Percentiles rank a stretch among this genome's conserved stretches.
These are phyloP conservation scores for Paraphoma sp. DNA, from an alignment of 2,329 filamentous ascomycete genomes.

Conservation along the genomic window DNA sequence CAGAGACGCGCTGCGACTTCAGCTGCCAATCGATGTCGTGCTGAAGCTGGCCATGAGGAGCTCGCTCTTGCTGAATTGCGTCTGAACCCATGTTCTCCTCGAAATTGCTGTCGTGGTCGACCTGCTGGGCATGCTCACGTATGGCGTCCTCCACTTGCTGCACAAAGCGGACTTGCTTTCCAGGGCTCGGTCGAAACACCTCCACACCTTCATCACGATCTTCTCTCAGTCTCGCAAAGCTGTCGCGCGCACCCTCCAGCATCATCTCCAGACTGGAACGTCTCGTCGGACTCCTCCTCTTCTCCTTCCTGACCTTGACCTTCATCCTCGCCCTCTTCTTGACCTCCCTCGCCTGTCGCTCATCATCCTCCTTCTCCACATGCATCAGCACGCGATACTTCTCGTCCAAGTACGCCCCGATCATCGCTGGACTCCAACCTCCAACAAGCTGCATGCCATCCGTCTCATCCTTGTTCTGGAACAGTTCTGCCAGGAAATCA, in stretches of 20 bases:
- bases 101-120: neutral
- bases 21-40: slow-evolving; percentile 23
- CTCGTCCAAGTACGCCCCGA: slow-evolving; percentile 31
- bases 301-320: neutral
- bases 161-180: neutral
- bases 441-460: slow-evolving; percentile 29
- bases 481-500: slow-evolving; percentile 22
- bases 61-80: neutral
- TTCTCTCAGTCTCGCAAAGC: neutral
- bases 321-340: slow-evolving; percentile 11
- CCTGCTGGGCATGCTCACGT: neutral
- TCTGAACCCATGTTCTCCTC: neutral
- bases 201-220: neutral
- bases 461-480: slow-evolving; percentile 11
- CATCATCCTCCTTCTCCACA: slow-evolving; percentile 24
- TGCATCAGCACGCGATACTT: slow-evolving; percentile 34
- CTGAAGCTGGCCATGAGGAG: slow-evolving; percentile 2
- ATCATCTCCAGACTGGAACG: slow-evolving; percentile 4
- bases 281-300: slow-evolving; percentile 2
- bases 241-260: slow-evolving; percentile 3
- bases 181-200: neutral
- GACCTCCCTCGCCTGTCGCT: slow-evolving; percentile 7
- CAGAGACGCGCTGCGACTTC: slow-evolving; percentile 24
- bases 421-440: slow-evolving; percentile 33
- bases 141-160: neutral